phyloP scores from a whole-genome alignment of 2,329 filamentous ascomycete genomes.

The Penicillium brasilianum region DNA sequence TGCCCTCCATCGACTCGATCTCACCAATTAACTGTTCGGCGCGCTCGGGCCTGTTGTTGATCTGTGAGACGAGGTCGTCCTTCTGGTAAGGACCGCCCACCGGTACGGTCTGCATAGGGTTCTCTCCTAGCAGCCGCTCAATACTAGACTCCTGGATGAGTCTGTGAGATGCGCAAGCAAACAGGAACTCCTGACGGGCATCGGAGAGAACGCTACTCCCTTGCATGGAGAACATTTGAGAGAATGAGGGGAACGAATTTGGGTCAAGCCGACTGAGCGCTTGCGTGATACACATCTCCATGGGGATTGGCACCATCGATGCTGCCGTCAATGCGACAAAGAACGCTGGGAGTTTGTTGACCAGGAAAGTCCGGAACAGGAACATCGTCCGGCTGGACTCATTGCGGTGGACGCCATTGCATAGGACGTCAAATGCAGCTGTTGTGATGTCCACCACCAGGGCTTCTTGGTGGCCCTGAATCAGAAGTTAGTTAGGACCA shows the following conservation, averaged over 20 bases:
- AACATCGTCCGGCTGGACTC: slow-evolving; percentile 67
- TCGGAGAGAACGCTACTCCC: slow-evolving; percentile 64
- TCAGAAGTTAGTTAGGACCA: background rate
- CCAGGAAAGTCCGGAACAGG: slow-evolving; percentile 82
- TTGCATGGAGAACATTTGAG: slow-evolving; percentile 67
- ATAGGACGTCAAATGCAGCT: slow-evolving; percentile 86
- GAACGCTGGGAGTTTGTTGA: slow-evolving; percentile 71
- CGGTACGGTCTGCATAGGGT: slow-evolving; percentile 78
- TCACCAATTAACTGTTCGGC: slow-evolving; percentile 78
- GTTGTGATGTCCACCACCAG: slow-evolving; percentile 82
- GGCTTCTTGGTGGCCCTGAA: slow-evolving; percentile 73
- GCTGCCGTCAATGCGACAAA: slow-evolving; percentile 62
- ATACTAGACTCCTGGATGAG: slow-evolving; percentile 81
- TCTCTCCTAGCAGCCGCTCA: slow-evolving; percentile 79
- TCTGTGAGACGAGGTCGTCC: slow-evolving; percentile 78
- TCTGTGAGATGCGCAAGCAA: slow-evolving; percentile 85
- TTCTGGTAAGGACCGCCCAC: slow-evolving; percentile 76
- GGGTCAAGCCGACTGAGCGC: slow-evolving; percentile 68
- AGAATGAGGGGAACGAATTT: slow-evolving; percentile 67
- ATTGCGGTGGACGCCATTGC: slow-evolving; percentile 79
- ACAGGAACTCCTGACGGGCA: slow-evolving; percentile 82
- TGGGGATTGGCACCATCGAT: slow-evolving; percentile 63
- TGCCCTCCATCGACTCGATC: slow-evolving; percentile 88
- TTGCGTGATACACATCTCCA: slow-evolving; percentile 69
- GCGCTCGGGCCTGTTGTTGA: slow-evolving; percentile 74